Percentiles rank a stretch among this genome's conserved stretches.
These are phyloP conservation scores for Fusarium anguioides DNA, from an alignment of 2,329 filamentous ascomycete species.

Conservation along the genomic window DNA sequence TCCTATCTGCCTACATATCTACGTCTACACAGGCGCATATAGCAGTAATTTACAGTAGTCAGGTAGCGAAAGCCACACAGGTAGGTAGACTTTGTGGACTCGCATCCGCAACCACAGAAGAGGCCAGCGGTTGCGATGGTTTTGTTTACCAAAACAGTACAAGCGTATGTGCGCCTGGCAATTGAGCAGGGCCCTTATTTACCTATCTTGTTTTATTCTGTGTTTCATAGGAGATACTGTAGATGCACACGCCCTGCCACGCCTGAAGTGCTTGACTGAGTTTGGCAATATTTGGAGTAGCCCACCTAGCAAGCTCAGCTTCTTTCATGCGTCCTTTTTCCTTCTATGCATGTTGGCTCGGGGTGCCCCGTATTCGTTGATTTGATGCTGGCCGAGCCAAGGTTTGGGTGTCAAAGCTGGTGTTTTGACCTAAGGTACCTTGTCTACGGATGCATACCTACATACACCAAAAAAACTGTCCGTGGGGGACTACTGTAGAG, in stretches of 20 bases:
- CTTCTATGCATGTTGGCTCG: constrained; percentile 19
- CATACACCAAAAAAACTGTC: neutral
- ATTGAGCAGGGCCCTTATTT: constrained; percentile 7
- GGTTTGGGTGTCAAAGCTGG: neutral
- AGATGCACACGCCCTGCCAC: constrained; percentile 25
- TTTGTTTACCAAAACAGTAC: neutral
- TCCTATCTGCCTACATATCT: no score
- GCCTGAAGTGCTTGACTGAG: neutral
- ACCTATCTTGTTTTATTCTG: neutral
- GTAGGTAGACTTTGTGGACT: neutral
- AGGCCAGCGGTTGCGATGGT: neutral
- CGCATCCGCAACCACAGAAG: neutral
- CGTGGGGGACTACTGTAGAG: neutral
- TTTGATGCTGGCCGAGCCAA: neutral
- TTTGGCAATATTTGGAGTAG: neutral
- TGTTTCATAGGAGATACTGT: constrained; percentile 7
- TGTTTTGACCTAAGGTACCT: neutral
- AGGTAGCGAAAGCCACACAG: neutral
- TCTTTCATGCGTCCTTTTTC: constrained; percentile 4
- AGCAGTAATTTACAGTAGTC: neutral
- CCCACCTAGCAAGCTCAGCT: neutral
- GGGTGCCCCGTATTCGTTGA: neutral
- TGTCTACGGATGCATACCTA: no score
- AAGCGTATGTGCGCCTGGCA: neutral
- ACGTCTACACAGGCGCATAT: neutral